Conservation (phyloP, 1,139 yeast species). For the Kodamaea fungicola region DNA sequence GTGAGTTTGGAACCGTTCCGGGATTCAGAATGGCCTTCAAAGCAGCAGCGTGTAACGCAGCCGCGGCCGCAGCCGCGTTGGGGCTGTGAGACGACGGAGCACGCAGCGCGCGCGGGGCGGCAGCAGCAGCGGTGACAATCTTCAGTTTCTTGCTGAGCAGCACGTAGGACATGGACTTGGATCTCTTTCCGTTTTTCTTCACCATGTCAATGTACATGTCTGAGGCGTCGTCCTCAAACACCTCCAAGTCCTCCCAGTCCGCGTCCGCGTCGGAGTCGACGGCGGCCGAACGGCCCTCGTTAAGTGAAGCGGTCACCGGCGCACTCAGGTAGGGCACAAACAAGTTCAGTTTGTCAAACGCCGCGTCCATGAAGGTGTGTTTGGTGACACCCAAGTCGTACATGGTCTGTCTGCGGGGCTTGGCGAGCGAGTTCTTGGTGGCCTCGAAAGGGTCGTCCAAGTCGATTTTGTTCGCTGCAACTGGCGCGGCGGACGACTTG, state of each 20-base stretch:
- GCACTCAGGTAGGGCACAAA: constrained; percentile 71
- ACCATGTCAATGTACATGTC: constrained; percentile 22
- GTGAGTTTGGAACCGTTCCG: constrained; percentile 27
- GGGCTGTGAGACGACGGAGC: constrained; percentile 55
- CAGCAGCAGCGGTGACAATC: constrained; percentile 72
- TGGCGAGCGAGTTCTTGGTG: constrained; percentile 21
- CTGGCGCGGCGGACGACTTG: constrained; percentile 1
- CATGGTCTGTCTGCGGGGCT: constrained; percentile 49
- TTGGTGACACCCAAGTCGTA: constrained; percentile 44
- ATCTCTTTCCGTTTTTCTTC: constrained; percentile 50
- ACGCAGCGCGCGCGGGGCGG: constrained; percentile 74
- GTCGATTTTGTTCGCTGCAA: constrained; percentile 1
- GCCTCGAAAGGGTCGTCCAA: constrained; percentile 25
- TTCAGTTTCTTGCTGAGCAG: constrained; percentile 49
- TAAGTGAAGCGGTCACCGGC: constrained; percentile 69
- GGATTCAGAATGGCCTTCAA: constrained; percentile 45
- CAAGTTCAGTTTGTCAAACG: constrained; percentile 51
- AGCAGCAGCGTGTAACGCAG: constrained; percentile 68
- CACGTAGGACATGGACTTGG: constrained; percentile 60
- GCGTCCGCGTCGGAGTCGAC: constrained; percentile 18
- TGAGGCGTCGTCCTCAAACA: constrained; percentile 35
- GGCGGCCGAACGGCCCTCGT: constrained; percentile 14
- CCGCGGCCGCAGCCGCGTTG: constrained; percentile 64
- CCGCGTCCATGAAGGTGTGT: constrained; percentile 45
- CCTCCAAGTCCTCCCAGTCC: constrained; percentile 46